Conservation (phyloP, 305 asterid genomes). For the Fraxinus dipetala region DNA sequence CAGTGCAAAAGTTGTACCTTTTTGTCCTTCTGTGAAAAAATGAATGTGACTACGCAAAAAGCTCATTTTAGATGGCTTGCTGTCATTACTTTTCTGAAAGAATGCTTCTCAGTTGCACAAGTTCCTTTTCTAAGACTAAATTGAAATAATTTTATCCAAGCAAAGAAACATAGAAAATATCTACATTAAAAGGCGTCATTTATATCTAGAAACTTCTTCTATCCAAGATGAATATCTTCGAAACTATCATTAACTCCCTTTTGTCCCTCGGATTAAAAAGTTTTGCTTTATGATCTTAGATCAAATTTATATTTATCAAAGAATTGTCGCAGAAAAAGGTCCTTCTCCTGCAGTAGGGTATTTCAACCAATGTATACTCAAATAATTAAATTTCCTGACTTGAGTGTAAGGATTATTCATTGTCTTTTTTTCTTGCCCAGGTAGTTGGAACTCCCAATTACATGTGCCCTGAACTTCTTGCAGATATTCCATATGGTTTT, state of each 20-base stretch:
- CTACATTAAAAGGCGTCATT: not conserved
- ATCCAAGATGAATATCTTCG: not conserved
- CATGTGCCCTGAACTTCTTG: constrained; percentile 99
- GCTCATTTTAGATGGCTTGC: not conserved
- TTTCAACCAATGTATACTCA: not conserved
- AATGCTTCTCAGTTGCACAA: not conserved
- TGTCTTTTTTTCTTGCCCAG: constrained; percentile 38
- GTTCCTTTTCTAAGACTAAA: not conserved
- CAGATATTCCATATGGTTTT: constrained; percentile 98
- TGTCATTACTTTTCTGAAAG: not conserved
- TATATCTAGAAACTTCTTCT: not conserved
- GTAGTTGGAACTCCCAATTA: constrained; percentile 99
- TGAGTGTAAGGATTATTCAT: not conserved
- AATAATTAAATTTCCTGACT: constrained; percentile 10
- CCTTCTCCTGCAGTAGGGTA: not conserved
- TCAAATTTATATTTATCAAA: not conserved
- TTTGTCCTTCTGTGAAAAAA: not conserved
- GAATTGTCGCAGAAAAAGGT: not conserved
- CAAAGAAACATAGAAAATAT: not conserved
- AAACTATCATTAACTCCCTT: not conserved
- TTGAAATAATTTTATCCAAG: not conserved
- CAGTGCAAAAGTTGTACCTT: not conserved
- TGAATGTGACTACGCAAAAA: not conserved
- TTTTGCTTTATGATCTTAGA: not conserved
- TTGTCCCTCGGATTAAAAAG: not conserved